Evolutionary conservation across 768 basidiomycete genomes (phyloP).

Genomic region (Piloderma croceum): DNA sequence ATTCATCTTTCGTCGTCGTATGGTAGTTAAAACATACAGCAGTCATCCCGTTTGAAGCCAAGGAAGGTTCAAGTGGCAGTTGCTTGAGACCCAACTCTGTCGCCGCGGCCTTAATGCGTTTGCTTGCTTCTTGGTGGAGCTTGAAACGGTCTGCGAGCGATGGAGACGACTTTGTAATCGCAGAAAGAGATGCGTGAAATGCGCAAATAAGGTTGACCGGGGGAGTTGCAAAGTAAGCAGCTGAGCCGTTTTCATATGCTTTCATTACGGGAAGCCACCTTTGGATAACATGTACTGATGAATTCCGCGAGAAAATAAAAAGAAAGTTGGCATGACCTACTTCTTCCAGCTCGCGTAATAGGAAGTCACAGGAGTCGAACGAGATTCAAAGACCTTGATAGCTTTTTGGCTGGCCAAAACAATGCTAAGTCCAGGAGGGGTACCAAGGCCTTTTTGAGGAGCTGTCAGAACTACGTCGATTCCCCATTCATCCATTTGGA

Average conservation of each 20-base stretch:
- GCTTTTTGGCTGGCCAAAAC: conserved; percentile 77
- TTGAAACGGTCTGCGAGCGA: conserved; percentile 76
- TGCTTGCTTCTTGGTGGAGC: conserved; percentile 64
- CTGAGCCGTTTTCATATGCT: conserved; percentile 75
- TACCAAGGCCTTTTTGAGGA: conserved; percentile 88
- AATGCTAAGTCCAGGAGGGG: conserved; percentile 90
- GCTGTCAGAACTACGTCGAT: conserved; percentile 86
- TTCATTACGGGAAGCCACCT: conserved; percentile 94
- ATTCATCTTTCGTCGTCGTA: neutral
- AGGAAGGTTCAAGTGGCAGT: conserved; percentile 54
- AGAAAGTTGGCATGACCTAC: no score
- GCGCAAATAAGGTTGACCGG: conserved; percentile 94
- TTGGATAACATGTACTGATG: no score
- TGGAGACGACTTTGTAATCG: conserved; percentile 57
- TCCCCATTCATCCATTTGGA: conserved; percentile 89
- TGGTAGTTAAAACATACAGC: conserved; percentile 43
- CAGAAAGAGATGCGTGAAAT: conserved; percentile 71
- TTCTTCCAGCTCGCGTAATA: conserved; percentile 93
- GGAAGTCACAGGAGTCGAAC: conserved; percentile 58
- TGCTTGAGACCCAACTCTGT: conserved; percentile 65
- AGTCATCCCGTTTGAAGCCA: conserved; percentile 92
- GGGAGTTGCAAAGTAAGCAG: conserved; percentile 93
- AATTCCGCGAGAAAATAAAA: no score
- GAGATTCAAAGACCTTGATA: conserved; percentile 58
- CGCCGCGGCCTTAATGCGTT: conserved; percentile 64